Evolutionary conservation across 805 yeast genomes (phyloP).

Genomic region (Nakazawaea pomicola): DNA sequence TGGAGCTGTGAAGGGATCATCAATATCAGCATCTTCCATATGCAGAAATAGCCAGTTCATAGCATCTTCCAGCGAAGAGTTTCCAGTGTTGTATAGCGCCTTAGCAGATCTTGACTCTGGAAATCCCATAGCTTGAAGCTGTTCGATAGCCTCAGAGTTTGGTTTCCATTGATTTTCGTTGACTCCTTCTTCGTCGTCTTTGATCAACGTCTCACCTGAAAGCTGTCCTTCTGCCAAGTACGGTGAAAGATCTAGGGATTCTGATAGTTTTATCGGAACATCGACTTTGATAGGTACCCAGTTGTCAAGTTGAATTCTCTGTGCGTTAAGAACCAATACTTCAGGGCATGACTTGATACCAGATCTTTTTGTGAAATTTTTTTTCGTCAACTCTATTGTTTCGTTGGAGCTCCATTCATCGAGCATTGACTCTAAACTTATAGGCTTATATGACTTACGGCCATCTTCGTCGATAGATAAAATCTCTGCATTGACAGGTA

Average conservation of each 20-base stretch:
- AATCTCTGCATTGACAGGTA: conserved; percentile 48
- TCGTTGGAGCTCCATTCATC: conserved; percentile 41
- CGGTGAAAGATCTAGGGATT: conserved; percentile 36
- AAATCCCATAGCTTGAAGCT: conserved; percentile 83
- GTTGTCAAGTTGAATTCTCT: conserved; percentile 76
- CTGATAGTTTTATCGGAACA: conserved; percentile 58
- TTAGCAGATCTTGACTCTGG: conserved; percentile 57
- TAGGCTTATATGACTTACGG: conserved; percentile 40
- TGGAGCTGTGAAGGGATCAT: conserved; percentile 48
- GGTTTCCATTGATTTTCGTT: conserved; percentile 30
- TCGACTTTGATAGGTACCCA: conserved; percentile 88
- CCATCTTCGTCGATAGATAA: conserved; percentile 36
- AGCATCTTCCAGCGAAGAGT: conserved; percentile 59
- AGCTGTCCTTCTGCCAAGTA: conserved; percentile 38
- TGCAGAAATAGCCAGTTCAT: conserved; percentile 89
- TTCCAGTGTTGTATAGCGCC: conserved; percentile 73
- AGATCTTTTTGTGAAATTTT: conserved; percentile 32
- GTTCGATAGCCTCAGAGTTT: conserved; percentile 46
- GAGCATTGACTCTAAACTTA: conserved; percentile 47
- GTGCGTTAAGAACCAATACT: conserved; percentile 65
- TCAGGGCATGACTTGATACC: conserved; percentile 64
- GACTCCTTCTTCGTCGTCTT: conserved; percentile 31
- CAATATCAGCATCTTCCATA: conserved; percentile 79
- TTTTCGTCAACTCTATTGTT: conserved; percentile 57
- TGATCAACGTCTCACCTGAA: conserved; percentile 33